Evolutionary conservation across 2,329 filamentous ascomycete genomes (phyloP).

Genomic region (Aspergillus sp.): DNA sequence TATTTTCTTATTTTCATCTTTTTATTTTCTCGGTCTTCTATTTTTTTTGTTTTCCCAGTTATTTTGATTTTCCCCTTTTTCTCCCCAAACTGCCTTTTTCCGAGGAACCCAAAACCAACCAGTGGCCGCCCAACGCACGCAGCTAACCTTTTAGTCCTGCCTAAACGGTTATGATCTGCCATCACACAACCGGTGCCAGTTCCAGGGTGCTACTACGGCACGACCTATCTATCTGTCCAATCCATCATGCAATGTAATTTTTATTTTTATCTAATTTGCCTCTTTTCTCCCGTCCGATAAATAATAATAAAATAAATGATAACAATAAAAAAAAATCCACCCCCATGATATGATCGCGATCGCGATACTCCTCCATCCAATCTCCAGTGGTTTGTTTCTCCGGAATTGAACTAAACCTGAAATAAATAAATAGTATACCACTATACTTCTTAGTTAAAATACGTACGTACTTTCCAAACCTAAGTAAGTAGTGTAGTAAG

Average conservation of each 20-base stretch:
- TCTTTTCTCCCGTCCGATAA: not conserved
- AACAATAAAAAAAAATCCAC: too few species aligned
- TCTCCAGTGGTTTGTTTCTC: too few species aligned
- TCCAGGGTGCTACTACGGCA: not conserved
- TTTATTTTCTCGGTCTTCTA: not conserved
- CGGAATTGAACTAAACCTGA: too few species aligned
- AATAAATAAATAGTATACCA: too few species aligned
- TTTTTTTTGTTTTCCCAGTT: not conserved
- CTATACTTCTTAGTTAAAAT: too few species aligned
- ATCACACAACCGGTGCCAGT: slow-evolving; percentile 9
- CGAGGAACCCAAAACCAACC: not conserved
- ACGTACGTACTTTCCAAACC: too few species aligned
- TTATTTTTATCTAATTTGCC: not conserved
- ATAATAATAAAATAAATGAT: too few species aligned
- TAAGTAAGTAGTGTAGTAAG: too few species aligned
- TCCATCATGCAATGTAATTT: not conserved
- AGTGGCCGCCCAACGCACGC: not conserved
- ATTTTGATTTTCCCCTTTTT: not conserved
- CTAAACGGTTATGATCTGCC: slow-evolving; percentile 20
- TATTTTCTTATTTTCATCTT: not conserved
- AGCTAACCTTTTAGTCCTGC: slow-evolving; percentile 16
- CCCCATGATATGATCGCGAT: too few species aligned
- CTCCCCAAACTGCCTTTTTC: not conserved
- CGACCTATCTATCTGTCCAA: not conserved
- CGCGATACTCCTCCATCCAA: too few species aligned